Conservation (phyloP, 140 eudicot species). For the Anethum foeniculum region DNA sequence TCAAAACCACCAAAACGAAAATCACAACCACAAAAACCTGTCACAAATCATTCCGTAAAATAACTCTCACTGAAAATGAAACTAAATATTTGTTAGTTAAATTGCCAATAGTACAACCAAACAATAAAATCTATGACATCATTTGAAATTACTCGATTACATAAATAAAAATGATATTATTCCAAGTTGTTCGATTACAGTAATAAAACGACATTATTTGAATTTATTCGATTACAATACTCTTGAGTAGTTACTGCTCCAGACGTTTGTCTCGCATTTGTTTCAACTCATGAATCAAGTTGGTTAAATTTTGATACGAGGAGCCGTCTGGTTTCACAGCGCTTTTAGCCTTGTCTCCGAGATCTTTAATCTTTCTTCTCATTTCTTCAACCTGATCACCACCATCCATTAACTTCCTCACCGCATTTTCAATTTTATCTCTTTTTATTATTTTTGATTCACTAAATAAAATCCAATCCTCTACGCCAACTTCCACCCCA, state of each 20-base stretch:
- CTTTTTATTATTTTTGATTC: background rate
- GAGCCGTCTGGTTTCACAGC: background rate
- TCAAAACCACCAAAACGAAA: no score
- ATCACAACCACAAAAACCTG: no score
- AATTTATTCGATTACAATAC: no score
- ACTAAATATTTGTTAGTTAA: no score
- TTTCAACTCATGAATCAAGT: background rate
- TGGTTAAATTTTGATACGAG: background rate
- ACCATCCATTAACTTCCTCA: background rate
- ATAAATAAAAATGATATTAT: no score
- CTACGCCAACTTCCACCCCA: conserved; percentile 21
- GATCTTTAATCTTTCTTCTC: background rate
- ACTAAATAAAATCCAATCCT: background rate
- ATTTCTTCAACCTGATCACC: background rate
- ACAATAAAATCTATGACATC: no score
- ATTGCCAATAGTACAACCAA: no score
- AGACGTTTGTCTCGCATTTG: background rate
- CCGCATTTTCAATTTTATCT: background rate
- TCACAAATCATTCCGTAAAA: no score
- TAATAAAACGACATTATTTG: no score
- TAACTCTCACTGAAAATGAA: no score
- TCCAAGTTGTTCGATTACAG: no score
- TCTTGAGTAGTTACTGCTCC: background rate
- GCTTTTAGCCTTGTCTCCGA: background rate
- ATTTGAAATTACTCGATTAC: no score